A percentile compares a stretch with the other conserved stretches of the same genome.
phyloP scores from a whole-genome alignment of 768 basidiomycete genomes.

The Mycena vitilis region DNA sequence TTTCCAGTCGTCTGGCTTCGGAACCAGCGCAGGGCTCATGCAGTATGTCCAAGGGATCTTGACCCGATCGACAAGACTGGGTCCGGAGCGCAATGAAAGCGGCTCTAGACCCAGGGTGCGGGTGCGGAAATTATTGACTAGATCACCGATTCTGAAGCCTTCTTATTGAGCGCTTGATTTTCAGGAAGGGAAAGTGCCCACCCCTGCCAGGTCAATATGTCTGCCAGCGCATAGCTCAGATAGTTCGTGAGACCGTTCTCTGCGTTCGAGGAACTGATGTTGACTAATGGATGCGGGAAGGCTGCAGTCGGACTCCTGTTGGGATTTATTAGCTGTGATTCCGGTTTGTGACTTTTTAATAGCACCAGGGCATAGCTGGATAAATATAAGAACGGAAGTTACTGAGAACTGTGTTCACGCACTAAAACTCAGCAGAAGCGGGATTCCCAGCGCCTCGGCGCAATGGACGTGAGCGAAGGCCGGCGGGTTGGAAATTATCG shows the following conservation, averaged over 20 bases:
- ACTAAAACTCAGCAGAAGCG: constrained; percentile 70
- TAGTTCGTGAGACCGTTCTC: constrained; percentile 66
- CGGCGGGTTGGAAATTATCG: constrained; percentile 76
- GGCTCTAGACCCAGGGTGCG: constrained; percentile 60
- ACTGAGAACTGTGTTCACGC: constrained; percentile 35
- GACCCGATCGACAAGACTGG: constrained; percentile 61
- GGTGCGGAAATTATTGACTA: constrained; percentile 68
- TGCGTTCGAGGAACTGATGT: constrained; percentile 66
- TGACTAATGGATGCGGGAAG: constrained; percentile 75
- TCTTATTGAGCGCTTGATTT: neutral
- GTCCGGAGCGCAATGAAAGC: constrained; percentile 61
- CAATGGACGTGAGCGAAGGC: constrained; percentile 75
- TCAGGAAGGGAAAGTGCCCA: constrained; percentile 40
- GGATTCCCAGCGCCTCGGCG: constrained; percentile 72
- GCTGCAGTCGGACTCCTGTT: constrained; percentile 60
- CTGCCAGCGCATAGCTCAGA: constrained; percentile 68
- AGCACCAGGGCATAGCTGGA: constrained; percentile 74
- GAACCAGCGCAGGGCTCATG: constrained; percentile 67
- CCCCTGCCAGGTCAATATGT: constrained; percentile 73
- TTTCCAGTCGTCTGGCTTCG: constrained; percentile 73
- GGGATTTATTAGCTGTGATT: constrained; percentile 6
- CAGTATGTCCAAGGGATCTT: constrained; percentile 75
- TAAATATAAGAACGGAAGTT: neutral
- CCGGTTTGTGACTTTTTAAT: neutral
- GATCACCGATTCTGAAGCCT: constrained; percentile 61